These are phyloP conservation scores for Pyrenochaeta sp. DNA, from an alignment of 2,329 filamentous ascomycete genomes.

Conservation along the genomic window DNA sequence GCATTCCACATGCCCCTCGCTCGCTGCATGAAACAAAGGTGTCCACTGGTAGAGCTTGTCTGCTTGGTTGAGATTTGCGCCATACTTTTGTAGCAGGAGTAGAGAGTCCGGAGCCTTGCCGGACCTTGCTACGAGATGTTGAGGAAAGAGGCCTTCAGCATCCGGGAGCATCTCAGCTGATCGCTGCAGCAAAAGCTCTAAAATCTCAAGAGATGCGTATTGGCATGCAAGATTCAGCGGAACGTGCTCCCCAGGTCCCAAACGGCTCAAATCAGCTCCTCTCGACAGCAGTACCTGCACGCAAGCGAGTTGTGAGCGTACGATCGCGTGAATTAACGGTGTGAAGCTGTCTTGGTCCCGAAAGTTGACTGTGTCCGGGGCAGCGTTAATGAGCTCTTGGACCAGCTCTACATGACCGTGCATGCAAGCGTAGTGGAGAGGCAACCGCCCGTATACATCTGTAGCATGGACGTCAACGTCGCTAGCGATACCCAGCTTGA, in stretches of 20 bases:
- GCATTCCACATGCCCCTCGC: conserved; percentile 91
- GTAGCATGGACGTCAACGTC: conserved; percentile 79
- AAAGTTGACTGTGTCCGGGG: conserved; percentile 78
- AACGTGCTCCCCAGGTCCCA: conserved; percentile 88
- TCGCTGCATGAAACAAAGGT: conserved; percentile 92
- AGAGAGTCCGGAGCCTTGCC: conserved; percentile 82
- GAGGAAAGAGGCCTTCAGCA: conserved; percentile 95
- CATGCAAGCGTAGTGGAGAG: conserved; percentile 95
- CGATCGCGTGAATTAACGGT: conserved; percentile 91
- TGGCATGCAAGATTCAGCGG: conserved; percentile 95
- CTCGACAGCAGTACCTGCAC: conserved; percentile 78
- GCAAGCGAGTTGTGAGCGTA: conserved; percentile 82
- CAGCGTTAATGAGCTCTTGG: conserved; percentile 72
- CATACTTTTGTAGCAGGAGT: conserved; percentile 80
- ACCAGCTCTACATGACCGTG: conserved; percentile 89
- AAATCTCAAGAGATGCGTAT: conserved; percentile 84
- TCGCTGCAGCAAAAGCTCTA: conserved; percentile 81
- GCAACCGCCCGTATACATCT: conserved; percentile 93
- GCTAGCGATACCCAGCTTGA: conserved; percentile 76
- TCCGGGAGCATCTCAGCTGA: conserved; percentile 87
- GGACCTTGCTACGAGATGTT: conserved; percentile 91
- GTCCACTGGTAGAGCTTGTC: conserved; percentile 99
- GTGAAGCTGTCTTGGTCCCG: conserved; percentile 98
- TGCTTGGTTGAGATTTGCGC: conserved; percentile 87
- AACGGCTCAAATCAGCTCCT: conserved; percentile 84